Conservation (phyloP, 805 yeast genomes). For the Wickerhamiella galacta region DNA sequence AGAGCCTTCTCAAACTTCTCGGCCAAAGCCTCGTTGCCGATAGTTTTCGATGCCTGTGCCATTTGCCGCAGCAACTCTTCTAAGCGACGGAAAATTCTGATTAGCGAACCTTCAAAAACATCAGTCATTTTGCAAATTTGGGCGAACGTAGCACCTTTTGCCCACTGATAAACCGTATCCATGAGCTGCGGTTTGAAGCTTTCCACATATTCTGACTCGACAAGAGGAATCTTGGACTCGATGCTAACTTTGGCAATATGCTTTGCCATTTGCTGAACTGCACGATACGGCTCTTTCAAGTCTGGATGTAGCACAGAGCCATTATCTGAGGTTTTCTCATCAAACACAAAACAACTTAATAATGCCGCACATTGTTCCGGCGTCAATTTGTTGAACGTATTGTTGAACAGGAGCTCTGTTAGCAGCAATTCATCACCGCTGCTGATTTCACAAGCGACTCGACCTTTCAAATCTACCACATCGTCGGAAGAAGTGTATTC, state of each 20-base stretch:
- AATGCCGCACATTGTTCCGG: constrained; percentile 88
- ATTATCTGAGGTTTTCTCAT: constrained; percentile 76
- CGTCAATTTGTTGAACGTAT: constrained; percentile 74
- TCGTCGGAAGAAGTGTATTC: constrained; percentile 80
- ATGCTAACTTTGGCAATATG: constrained; percentile 77
- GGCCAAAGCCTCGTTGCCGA: constrained; percentile 76
- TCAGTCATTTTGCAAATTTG: constrained; percentile 98
- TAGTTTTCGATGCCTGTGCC: constrained; percentile 81
- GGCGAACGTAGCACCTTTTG: constrained; percentile 88
- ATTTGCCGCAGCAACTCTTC: constrained; percentile 88
- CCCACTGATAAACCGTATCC: constrained; percentile 97
- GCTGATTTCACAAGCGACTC: constrained; percentile 93
- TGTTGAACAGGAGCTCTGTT: constrained; percentile 88
- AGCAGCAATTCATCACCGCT: constrained; percentile 65
- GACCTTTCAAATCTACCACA: constrained; percentile 87
- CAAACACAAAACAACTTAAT: constrained; percentile 89
- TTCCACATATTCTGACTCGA: constrained; percentile 85
- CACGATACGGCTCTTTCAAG: constrained; percentile 78
- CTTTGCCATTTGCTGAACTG: constrained; percentile 78
- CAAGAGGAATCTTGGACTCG: constrained; percentile 79
- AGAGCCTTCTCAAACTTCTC: constrained; percentile 77
- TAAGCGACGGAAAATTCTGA: constrained; percentile 83
- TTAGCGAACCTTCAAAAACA: constrained; percentile 91
- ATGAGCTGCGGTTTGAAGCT: constrained; percentile 81
- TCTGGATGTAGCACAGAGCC: constrained; percentile 70